Conservation (phyloP, 129 eudicot genomes). For the sunflower (Helianthus annuus) region HanXRQr2.0-SUNRISE NC_035446.2:162267371-162267870, state of each 20-base stretch:
- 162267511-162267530: neutral
- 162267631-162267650: no score
- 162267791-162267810: neutral
- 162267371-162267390: constrained; percentile 15
- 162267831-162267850: neutral
- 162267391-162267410: neutral
- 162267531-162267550: no score
- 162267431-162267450: neutral
- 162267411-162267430: neutral
- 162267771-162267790: neutral
- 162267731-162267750: neutral
- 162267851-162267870: neutral
- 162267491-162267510: neutral
- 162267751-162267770: neutral
- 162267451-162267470: no score
- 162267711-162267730: neutral
- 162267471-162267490: neutral
- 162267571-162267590: no score
- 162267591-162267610: no score
- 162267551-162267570: no score
- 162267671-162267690: no score
- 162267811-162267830: neutral
- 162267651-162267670: no score
- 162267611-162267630: no score
- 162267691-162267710: no score